Conservation (phyloP, 176 grass and related monocot genomes). For the Avena atlantica region DNA sequence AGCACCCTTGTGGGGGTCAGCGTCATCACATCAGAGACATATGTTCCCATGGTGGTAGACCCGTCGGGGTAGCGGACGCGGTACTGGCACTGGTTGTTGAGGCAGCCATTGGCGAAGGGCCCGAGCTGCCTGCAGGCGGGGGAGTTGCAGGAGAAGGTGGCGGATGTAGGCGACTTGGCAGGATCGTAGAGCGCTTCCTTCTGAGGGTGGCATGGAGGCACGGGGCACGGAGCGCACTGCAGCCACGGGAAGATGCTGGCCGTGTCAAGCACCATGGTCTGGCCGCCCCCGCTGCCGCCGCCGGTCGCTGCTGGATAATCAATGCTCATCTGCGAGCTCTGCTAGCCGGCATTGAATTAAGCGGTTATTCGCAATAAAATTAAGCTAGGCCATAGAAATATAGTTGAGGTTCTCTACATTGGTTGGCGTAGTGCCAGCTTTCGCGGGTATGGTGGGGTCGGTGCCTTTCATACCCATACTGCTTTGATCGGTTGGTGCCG, state of each 20-base stretch:
- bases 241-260: background rate
- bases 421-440: background rate
- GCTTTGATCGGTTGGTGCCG: background rate
- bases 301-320: background rate
- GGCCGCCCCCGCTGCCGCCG: background rate
- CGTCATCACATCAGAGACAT: conserved; percentile 7
- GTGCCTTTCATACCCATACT: background rate
- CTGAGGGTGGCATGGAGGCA: background rate
- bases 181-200: conserved; percentile 13
- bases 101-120: conserved; percentile 1
- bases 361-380: background rate
- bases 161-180: background rate
- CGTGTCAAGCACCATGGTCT: background rate
- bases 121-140: background rate
- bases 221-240: conserved; percentile 32
- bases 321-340: background rate
- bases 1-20: background rate
- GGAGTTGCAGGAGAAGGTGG: conserved; percentile 25
- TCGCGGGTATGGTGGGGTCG: background rate
- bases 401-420: background rate
- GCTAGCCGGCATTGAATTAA: background rate
- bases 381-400: background rate
- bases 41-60: background rate
- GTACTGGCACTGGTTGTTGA: conserved; percentile 34
- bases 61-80: conserved; percentile 30